Evolutionary conservation across 2,329 filamentous ascomycete genomes (phyloP), one percentile per base, ranked within the genome.

Genomic region (Hortaea sp.): DNA sequence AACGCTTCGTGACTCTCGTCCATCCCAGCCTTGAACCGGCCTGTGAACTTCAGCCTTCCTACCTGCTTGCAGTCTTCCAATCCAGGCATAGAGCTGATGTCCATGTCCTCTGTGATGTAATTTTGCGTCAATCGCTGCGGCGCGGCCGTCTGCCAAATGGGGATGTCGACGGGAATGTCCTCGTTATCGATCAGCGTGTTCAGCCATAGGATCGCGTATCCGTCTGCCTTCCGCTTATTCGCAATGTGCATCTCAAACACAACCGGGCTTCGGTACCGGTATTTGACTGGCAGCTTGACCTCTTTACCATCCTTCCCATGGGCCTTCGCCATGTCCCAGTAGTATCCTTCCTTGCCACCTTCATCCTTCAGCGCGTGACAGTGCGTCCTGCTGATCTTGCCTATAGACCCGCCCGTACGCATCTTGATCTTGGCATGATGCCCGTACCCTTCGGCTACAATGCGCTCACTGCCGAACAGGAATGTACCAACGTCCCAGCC

Each of bases 401-500:
- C 85, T 2, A 80, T 81, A 49, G 85, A 90, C 9, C 90, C 90
- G 44, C 89, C 89, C 6, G 90, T 97, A 32, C 88, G 78, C 55
- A 94, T 66, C 56, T 79, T 81, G 39, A 97, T 70, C 65, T 88
- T 88, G 39, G 78, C 68, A 35, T 74, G 66, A 5, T 79, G 76
- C 1, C 73, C 69, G 57, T 84, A 88, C 41, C 74, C 75, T 10
- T 74, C 68, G 0, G 84, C 79, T 0, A 76, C 75, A 41, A 97
- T 81, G 11, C 73, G 75, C 42, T 87, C 75, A 0, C 83, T 87
- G 0, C 77, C 69, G 62, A 97, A 94, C 60, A 95, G 84, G 60
- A 97, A 95, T 0, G 90, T 95, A 32, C 92, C 92, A 39, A 97
- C 86, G 50, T 95, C 88, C 86, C 90, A 97, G 7, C 90, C 88